Base-by-base conservation (phyloP, 2,329 filamentous ascomycete species). In the Aspergillus sp. region DNA sequence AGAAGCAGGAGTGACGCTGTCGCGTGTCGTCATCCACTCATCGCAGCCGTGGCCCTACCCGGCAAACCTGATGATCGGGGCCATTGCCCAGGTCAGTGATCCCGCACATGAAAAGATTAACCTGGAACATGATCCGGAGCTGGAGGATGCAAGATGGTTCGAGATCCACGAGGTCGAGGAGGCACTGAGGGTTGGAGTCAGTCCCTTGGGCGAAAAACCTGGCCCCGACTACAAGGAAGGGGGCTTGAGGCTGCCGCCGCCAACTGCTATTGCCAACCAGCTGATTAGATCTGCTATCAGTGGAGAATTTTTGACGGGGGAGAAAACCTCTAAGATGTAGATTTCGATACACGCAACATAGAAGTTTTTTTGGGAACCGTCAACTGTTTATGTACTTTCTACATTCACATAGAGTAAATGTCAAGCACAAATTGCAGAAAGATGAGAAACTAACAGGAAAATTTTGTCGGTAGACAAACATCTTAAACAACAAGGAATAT, bases 91-190 rank as follows among this genome's bases (percentile, higher is more conserved):
- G 71, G 69, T 68, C 42, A 88, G 90, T 2, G 72, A 87, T 13
- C 86, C 88, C 0, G 80, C 77, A 6, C 88, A 88, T 27, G 93
- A 98, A 75, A 78, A 69, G 29, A 90, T 98, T 40, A 79, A 83
- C 57, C 71, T 98, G 4, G 83, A 86, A 10, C 86, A 97, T 65
- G 93, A 98, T 63, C 88, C 88, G 0, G 93, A 98, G 72, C 67
- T 98, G 49, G 88, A 95, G 61, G 81, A 86, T 66, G 93, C 93
- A 3, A 85, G 82, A 64, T 98, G 93, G 93, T 91, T 91, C 58
- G 70, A 78, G 1, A 71, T 94, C 30, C 88, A 89, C 1, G 90
- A 95, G 67, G 81, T 95, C 2, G 74, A 82, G 58, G 79, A 85
- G 59, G 91, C 89, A 1, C 67, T 97, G 61, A 68, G 70, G 44